phyloP scores from a whole-genome alignment of 345 rosid species.

The Citrus glauca region DNA sequence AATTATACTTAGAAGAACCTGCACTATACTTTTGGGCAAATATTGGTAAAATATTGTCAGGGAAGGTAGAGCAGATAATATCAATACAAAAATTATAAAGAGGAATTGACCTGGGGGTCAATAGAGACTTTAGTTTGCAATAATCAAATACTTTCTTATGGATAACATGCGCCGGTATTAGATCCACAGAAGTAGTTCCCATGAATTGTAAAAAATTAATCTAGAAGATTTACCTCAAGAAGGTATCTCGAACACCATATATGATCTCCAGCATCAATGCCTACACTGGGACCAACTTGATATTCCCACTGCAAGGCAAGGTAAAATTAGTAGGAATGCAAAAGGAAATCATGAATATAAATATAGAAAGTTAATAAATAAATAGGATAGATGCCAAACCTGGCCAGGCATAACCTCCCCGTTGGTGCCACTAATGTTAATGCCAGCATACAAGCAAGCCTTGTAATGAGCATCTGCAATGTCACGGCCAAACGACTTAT shows the following conservation, averaged over 20 bases:
- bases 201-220: background rate
- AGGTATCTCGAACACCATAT: slow-evolving; percentile 96
- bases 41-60: background rate
- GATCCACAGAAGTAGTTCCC: background rate
- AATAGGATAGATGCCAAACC: slow-evolving; percentile 35
- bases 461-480: slow-evolving; percentile 98
- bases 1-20: background rate
- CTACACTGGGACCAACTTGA: slow-evolving; percentile 97
- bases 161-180: background rate
- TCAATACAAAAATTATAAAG: background rate
- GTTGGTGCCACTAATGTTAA: slow-evolving; percentile 90
- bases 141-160: background rate
- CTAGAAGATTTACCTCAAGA: slow-evolving; percentile 64
- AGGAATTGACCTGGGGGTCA: background rate
- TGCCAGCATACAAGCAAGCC: slow-evolving; percentile 95
- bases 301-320: slow-evolving; percentile 77
- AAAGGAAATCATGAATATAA: background rate
- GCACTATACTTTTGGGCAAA: background rate
- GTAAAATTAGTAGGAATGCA: slow-evolving; percentile 4
- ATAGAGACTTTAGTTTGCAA: background rate
- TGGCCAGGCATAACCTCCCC: slow-evolving; percentile 99
- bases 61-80: background rate
- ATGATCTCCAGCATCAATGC: slow-evolving; percentile 93
- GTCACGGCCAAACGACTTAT: slow-evolving; percentile 93
- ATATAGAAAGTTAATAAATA: background rate